Evolutionary conservation across 23 red algal genomes (phyloP), one percentile per base, ranked within the genome.

Genomic region (Gracilaria vermiculophylla): DNA sequence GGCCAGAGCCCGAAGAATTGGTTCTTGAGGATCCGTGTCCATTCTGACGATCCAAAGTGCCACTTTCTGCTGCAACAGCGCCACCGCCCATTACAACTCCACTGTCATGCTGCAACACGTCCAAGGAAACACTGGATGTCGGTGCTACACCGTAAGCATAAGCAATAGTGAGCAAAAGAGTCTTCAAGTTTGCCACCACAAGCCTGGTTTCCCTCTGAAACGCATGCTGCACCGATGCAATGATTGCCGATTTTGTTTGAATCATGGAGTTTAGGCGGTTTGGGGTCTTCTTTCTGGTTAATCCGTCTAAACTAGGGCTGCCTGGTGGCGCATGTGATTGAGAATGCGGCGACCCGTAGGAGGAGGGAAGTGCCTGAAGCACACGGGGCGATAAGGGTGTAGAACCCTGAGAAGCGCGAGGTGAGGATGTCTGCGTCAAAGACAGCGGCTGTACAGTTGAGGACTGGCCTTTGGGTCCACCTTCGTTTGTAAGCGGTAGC

Each of bases 141-240:
- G 84, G 84, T 25, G 51, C 60, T 4, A 66, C 50, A 37, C 75
- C 73, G 66, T 91, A 91, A 4, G 75, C 42, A 29, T 74, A 52
- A 42, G 87, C 87, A 35, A 91, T 80, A 16, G 64, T 75, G 41
- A 81, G 62, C 19, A 91, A 60, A 19, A 91, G 43, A 19, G 55
- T 62, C 43, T 80, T 81, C 50, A 91, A 47, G 50, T 91, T 91
- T 39, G 64, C 41, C 20, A 64, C 76, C 28, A 91, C 87, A 36
- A 91, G 61, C 23, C 76, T 51, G 1, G 87, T 91, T 49, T 91
- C 87, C 24, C 76, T 29, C 40, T 91, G 75, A 51, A 91, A 91
- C 34, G 75, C 76, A 50, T 91, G 76, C 27, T 81, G 74, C 60
- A 91, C 87, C 69, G 75, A 81, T 39, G 87, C 87, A 74, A 91